These are phyloP conservation scores for Pigoraptor vietnamica DNA, from an alignment of 78 protist species.

Conservation along the genomic window DNA sequence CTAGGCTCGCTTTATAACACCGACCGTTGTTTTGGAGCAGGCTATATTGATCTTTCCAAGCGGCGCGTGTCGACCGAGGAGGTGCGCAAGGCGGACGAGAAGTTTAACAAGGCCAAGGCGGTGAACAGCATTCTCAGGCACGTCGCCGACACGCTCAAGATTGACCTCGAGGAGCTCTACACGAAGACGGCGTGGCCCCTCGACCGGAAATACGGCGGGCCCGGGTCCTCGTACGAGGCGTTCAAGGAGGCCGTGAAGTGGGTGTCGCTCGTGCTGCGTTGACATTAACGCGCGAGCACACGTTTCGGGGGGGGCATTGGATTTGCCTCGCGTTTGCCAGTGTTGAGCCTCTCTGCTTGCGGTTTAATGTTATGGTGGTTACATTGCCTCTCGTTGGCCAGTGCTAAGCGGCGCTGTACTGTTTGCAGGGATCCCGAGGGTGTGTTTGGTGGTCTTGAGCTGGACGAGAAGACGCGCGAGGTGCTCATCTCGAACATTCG, in stretches of 20 bases:
- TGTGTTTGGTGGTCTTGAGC: slow-evolving; percentile 42
- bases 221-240: slow-evolving; percentile 74
- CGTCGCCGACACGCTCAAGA: slow-evolving; percentile 57
- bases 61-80: slow-evolving; percentile 88
- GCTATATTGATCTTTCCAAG: slow-evolving; percentile 96
- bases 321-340: too few relatives aligned
- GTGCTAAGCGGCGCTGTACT: too few relatives aligned
- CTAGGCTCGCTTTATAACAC: neutral
- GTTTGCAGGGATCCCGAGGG: neutral
- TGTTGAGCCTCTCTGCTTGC: too few relatives aligned
- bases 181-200: slow-evolving; percentile 35
- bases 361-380: too few relatives aligned
- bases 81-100: slow-evolving; percentile 68
- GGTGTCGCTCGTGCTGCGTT: neutral
- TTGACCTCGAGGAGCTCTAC: slow-evolving; percentile 14
- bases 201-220: slow-evolving; percentile 41
- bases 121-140: slow-evolving; percentile 85
- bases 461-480: slow-evolving; percentile 19
- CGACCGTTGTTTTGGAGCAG: neutral
- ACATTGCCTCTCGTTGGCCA: too few relatives aligned
- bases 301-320: too few relatives aligned
- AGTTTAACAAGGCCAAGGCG: slow-evolving; percentile 64
- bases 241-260: slow-evolving; percentile 71
- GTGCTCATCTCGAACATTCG: slow-evolving; percentile 55
- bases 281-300: too few relatives aligned